These are phyloP conservation scores for Saccharomycopsis sp. DNA, from an alignment of 805 yeast species.

Conservation along the genomic window DNA sequence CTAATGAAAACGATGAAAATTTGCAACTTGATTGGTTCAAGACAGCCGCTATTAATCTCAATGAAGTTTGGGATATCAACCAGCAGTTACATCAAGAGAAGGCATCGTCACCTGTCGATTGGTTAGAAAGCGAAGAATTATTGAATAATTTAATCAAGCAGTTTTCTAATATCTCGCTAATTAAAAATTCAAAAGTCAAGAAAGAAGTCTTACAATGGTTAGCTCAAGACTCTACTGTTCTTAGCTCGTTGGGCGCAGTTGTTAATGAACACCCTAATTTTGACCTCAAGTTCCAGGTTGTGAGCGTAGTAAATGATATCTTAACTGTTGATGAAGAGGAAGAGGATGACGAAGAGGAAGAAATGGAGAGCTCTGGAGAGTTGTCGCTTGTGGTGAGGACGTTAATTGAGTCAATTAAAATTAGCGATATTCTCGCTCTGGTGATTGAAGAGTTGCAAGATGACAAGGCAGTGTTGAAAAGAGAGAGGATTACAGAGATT, in stretches of 20 bases:
- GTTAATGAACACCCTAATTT: slow-evolving; percentile 9
- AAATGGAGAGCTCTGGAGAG: slow-evolving; percentile 2
- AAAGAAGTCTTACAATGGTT: slow-evolving; percentile 3
- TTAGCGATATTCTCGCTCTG: too few relatives aligned
- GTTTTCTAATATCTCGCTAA: slow-evolving; percentile 6
- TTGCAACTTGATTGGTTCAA: not conserved
- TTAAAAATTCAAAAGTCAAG: slow-evolving; percentile 1
- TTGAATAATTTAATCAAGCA: slow-evolving; percentile 5
- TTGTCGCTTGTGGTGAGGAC: too few relatives aligned
- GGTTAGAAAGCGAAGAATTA: too few relatives aligned
- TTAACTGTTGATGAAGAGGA: slow-evolving; percentile 1
- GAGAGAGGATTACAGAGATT: slow-evolving; percentile 8
- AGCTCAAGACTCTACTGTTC: too few relatives aligned
- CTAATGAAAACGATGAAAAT: not conserved
- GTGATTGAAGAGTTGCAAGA: too few relatives aligned
- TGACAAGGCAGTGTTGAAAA: too few relatives aligned
- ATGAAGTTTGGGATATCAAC: too few relatives aligned
- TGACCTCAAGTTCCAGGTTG: slow-evolving; percentile 8
- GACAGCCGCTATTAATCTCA: too few relatives aligned
- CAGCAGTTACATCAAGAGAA: too few relatives aligned
- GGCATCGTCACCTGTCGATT: too few relatives aligned
- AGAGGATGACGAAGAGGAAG: not conserved
- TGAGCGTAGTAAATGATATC: slow-evolving; percentile 6
- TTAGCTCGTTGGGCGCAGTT: too few relatives aligned
- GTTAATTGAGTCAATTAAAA: too few relatives aligned